Conservation (phyloP, 1,139 yeast genomes). For the Arxiozyma slooffiae region DNA sequence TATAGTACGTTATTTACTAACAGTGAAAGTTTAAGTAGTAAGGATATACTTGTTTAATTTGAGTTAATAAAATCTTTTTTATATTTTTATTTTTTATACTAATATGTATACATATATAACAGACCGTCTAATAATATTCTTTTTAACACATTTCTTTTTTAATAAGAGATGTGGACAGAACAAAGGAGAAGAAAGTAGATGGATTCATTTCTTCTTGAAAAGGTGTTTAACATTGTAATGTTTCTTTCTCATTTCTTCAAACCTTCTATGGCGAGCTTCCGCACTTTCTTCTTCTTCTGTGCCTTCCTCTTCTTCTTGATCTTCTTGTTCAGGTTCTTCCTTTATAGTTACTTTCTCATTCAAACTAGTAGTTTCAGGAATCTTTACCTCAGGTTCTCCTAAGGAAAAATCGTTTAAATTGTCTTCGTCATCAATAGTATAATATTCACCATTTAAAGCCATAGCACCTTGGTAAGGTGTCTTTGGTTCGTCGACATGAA, state of each 20-base stretch:
- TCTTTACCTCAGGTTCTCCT: constrained; percentile 43
- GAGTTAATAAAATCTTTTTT: no score
- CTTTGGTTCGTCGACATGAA: constrained; percentile 81
- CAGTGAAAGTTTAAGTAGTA: background rate
- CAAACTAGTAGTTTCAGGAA: constrained; percentile 4
- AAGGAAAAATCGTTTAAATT: constrained; percentile 41
- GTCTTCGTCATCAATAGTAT: constrained; percentile 59
- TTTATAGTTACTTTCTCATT: constrained; percentile 13
- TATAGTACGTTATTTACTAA: no score
- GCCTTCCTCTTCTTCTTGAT: constrained; percentile 14
- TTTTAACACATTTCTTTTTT: no score
- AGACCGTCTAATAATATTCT: background rate
- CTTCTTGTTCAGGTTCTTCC: constrained; percentile 6
- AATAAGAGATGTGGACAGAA: no score
- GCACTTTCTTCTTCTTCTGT: constrained; percentile 43
- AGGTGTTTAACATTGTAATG: constrained; percentile 70
- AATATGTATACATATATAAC: background rate
- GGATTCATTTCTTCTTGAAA: constrained; percentile 26
- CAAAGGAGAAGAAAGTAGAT: no score
- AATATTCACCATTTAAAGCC: constrained; percentile 77
- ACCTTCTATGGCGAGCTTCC: constrained; percentile 56
- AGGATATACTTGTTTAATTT: background rate
- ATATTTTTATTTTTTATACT: no score
- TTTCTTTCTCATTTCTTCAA: constrained; percentile 65
- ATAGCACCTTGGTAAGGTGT: constrained; percentile 95